Base-by-base conservation (phyloP, 352 stramenopile genomes). In the Globisporangium takayamanum region DNA sequence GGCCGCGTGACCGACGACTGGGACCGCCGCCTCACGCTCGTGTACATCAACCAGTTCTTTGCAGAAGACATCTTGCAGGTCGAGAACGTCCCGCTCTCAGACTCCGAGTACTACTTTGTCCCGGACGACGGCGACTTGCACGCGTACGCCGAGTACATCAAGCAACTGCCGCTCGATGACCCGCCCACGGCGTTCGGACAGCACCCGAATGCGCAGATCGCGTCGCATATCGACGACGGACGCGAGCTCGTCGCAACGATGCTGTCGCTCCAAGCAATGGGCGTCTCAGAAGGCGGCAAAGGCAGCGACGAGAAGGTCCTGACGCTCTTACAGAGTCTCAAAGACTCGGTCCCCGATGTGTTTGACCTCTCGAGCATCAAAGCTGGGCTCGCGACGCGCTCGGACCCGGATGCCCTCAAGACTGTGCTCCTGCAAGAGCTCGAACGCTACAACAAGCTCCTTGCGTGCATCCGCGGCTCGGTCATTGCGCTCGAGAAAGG, bases 21-120 rank as follows among this genome's bases (percentile, higher is more conserved):
- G 94, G 95, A 98, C 57, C 88, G 95, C 2, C 87, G 94, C 1
- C 73, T 97, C n/a, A 92, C 98, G 77, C 93, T 98, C 50, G 90
- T 97, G 42, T 98, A 98, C 63, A 98, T 98, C 56, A 88, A 84
- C 22, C 90, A 98, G 64, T 97, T 98, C 58, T 98, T 98, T 62
- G 94, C 78, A 15, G 92, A 98, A 50, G 87, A 94, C 12, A 76
- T 94, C 7, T 55, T 97, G 8, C 73, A 86, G 20, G 69, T 89
- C 36, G 84, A 94, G 18, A 96, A 97, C 60, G 83, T 92, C 52
- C 76, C 65, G 11, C 60, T 98, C 18, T 94, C 86, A 16, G 87
- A 96, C 36, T 89, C 91, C 0, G 84, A 94, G 59, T 94, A 96
- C 61, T 98, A 98, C 68, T 96, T 92, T 55, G 92, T 98, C 4